These are phyloP conservation scores for Neoboletus subvelutipes DNA, from an alignment of 768 basidiomycete species.

Conservation along the genomic window DNA sequence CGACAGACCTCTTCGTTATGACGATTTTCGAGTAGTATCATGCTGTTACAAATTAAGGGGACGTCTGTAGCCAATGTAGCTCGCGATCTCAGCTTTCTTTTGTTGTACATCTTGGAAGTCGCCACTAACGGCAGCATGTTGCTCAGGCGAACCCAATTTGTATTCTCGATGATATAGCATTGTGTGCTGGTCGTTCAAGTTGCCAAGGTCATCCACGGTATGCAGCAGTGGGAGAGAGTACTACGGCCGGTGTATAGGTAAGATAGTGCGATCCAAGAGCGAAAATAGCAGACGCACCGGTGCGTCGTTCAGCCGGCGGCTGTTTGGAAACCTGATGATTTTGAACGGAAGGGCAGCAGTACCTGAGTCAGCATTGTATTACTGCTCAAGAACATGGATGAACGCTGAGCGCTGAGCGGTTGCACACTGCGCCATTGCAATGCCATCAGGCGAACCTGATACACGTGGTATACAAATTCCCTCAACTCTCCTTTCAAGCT, in stretches of 20 bases:
- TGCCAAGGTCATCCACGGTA: background rate
- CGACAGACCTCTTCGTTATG: background rate
- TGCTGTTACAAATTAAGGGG: no score
- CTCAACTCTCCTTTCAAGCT: no score
- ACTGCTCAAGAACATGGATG: no score
- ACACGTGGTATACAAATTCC: background rate
- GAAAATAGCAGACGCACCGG: background rate
- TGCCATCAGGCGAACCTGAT: background rate
- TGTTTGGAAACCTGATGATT: background rate
- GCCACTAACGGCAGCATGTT: no score
- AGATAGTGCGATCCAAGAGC: background rate
- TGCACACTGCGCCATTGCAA: no score
- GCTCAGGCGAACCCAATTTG: background rate
- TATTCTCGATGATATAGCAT: background rate
- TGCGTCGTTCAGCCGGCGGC: no score
- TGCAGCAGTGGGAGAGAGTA: no score
- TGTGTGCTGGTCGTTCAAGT: background rate
- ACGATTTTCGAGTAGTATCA: no score
- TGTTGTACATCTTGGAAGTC: background rate
- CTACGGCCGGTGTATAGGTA: background rate
- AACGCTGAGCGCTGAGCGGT: no score
- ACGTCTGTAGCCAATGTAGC: no score
- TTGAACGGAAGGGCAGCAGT: background rate
- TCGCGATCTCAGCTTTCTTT: background rate
- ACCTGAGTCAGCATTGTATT: no score